These are phyloP conservation scores for Priceomyces fermenticarens DNA, from an alignment of 805 yeast species.

Conservation along the genomic window DNA sequence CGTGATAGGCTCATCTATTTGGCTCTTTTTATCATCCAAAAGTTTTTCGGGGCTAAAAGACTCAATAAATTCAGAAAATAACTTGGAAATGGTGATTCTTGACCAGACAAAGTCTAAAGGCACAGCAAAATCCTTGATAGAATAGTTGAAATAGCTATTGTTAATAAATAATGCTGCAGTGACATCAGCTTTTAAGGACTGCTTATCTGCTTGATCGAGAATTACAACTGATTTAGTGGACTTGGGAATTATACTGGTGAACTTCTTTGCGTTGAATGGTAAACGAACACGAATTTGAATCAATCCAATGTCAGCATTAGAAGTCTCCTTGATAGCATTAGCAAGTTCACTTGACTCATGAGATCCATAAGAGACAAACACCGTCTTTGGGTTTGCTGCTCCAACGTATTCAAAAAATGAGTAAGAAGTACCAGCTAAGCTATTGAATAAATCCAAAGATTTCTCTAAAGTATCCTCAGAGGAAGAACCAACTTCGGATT, in stretches of 20 bases:
- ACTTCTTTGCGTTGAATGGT: conserved; percentile 69
- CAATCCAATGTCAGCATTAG: conserved; percentile 53
- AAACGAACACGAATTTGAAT: conserved; percentile 72
- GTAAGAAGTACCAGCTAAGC: conserved; percentile 50
- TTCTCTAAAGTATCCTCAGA: conserved; percentile 39
- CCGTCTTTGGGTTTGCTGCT: conserved; percentile 55
- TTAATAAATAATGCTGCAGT: conserved; percentile 64
- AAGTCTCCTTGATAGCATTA: conserved; percentile 36
- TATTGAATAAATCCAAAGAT: conserved; percentile 51
- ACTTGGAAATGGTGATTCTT: conserved; percentile 47
- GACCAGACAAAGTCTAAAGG: conserved; percentile 56
- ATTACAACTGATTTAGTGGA: conserved; percentile 62
- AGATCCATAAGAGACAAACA: conserved; percentile 82
- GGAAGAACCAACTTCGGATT: conserved; percentile 18
- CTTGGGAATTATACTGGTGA: conserved; percentile 56
- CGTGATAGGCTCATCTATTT: conserved; percentile 19
- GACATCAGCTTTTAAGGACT: conserved; percentile 61
- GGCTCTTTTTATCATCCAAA: conserved; percentile 13
- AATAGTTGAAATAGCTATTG: conserved; percentile 34
- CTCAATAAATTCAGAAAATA: conserved; percentile 42
- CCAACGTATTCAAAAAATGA: conserved; percentile 73
- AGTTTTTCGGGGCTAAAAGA: conserved; percentile 24
- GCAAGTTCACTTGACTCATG: conserved; percentile 57
- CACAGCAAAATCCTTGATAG: conserved; percentile 52
- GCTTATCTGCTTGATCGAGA: conserved; percentile 47